phyloP scores from a whole-genome alignment of 1,139 yeast genomes.

The Arxiozyma heterogenica region DNA sequence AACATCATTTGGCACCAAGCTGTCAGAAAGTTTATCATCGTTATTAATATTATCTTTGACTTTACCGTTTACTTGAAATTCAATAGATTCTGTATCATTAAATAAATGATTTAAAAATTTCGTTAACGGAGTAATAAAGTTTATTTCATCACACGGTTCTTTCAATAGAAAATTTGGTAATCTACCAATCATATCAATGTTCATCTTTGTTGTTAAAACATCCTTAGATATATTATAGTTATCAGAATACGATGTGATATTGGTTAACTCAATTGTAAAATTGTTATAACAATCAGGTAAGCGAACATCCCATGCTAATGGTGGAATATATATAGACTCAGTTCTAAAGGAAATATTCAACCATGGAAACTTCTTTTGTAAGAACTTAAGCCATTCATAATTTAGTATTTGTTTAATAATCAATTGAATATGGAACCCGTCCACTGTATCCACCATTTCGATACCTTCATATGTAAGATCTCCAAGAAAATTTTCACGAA shows the following conservation, averaged over 20 bases:
- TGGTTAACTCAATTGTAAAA: conserved; percentile 20
- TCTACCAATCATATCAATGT: conserved; percentile 17
- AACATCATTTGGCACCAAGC: conserved; percentile 14
- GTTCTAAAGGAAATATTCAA: conserved; percentile 10
- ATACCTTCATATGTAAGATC: conserved; percentile 16
- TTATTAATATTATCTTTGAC: neutral
- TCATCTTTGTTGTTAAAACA: conserved; percentile 7
- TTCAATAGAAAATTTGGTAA: conserved; percentile 19
- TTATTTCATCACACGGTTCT: conserved; percentile 25
- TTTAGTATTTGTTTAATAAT: conserved; percentile 8
- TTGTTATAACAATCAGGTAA: conserved; percentile 29
- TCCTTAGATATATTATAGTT: conserved; percentile 5
- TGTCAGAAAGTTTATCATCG: conserved; percentile 6
- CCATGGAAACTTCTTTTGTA: conserved; percentile 13
- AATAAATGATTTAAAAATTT: conserved; percentile 26
- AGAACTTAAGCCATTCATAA: conserved; percentile 10
- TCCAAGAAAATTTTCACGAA: conserved; percentile 14
- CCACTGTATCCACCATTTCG: conserved; percentile 16
- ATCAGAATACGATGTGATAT: conserved; percentile 14
- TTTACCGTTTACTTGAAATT: conserved; percentile 22
- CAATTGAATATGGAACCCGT: conserved; percentile 24
- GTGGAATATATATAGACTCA: conserved; percentile 21
- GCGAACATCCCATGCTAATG: conserved; percentile 27
- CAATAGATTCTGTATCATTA: conserved; percentile 22
- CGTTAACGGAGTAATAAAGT: conserved; percentile 31